Conservation (phyloP, 2,329 filamentous ascomycete genomes). For the Tolypocladium inflatum region DNA sequence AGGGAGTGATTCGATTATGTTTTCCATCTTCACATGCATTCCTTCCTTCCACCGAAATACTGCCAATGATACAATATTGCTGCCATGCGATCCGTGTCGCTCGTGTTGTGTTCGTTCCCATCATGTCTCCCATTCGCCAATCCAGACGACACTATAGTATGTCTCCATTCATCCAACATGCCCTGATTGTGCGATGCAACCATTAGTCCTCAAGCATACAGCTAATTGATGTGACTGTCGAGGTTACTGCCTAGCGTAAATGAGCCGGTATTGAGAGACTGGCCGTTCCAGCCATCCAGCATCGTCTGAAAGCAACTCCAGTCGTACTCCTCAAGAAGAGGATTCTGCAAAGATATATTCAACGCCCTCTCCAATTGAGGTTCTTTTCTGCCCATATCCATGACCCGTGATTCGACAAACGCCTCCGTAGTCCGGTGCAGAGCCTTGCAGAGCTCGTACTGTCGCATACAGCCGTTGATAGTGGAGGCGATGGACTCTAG, state of each 20-base stretch:
- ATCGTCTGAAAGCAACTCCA: slow-evolving; percentile 1
- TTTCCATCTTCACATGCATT: too few species aligned
- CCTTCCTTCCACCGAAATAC: too few species aligned
- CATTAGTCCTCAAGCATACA: neutral
- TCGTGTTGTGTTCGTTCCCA: too few species aligned
- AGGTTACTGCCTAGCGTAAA: neutral
- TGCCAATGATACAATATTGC: too few species aligned
- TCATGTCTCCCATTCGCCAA: too few species aligned
- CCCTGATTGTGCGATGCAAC: neutral
- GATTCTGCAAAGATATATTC: neutral
- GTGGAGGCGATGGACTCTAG: neutral
- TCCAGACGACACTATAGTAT: too few species aligned
- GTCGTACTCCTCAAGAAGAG: neutral
- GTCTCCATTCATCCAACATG: neutral
- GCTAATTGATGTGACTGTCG: neutral
- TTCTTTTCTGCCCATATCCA: neutral
- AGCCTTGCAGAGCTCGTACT: neutral
- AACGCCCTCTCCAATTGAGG: neutral
- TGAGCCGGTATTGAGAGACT: neutral
- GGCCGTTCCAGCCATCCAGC: neutral
- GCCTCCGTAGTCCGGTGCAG: neutral
- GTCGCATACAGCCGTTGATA: neutral
- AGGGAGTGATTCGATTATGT: too few species aligned
- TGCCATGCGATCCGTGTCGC: too few species aligned
- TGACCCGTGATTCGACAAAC: neutral